These are phyloP conservation scores for Aspergillus amoenus DNA, from an alignment of 2,329 filamentous ascomycete genomes.

Conservation along the genomic window DNA sequence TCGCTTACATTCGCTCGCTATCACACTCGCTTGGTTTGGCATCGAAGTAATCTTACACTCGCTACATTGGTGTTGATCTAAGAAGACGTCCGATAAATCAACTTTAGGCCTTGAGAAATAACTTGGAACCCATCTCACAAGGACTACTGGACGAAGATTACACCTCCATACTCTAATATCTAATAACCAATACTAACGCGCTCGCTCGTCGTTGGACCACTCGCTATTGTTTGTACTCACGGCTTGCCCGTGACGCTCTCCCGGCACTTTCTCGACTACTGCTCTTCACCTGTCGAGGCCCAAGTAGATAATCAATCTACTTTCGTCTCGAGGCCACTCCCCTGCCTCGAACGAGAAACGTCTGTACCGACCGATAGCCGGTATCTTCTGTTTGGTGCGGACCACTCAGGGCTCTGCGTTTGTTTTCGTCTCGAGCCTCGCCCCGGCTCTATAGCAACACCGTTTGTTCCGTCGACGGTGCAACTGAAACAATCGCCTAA, in stretches of 20 bases:
- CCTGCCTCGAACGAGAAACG: not conserved
- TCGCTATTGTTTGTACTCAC: constrained; percentile 17
- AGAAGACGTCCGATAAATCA: constrained; percentile 7
- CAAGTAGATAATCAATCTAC: not conserved
- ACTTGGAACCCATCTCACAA: constrained; percentile 4
- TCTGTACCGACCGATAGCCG: constrained; percentile 4
- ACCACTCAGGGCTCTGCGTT: constrained; percentile 16
- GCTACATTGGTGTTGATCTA: constrained; percentile 34
- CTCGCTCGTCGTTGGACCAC: constrained; percentile 21
- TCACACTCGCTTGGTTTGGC: constrained; percentile 38
- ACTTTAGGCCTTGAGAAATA: constrained; percentile 8
- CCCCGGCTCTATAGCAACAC: constrained; percentile 17
- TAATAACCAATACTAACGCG: constrained; percentile 18
- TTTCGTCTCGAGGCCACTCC: constrained; percentile 2
- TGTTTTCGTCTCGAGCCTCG: constrained; percentile 13
- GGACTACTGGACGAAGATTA: constrained; percentile 9
- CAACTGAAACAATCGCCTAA: constrained; percentile 18
- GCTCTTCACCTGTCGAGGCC: not conserved
- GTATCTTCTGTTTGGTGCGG: constrained; percentile 11
- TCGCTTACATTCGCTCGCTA: constrained; percentile 39
- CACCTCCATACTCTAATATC: constrained; percentile 19
- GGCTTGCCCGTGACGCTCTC: constrained; percentile 3
- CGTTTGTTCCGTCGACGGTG: constrained; percentile 21
- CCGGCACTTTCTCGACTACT: constrained; percentile 6
- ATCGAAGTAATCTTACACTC: constrained; percentile 37